Conservation (phyloP, 441 rosid species). For the Gossypium gossypioides region DNA sequence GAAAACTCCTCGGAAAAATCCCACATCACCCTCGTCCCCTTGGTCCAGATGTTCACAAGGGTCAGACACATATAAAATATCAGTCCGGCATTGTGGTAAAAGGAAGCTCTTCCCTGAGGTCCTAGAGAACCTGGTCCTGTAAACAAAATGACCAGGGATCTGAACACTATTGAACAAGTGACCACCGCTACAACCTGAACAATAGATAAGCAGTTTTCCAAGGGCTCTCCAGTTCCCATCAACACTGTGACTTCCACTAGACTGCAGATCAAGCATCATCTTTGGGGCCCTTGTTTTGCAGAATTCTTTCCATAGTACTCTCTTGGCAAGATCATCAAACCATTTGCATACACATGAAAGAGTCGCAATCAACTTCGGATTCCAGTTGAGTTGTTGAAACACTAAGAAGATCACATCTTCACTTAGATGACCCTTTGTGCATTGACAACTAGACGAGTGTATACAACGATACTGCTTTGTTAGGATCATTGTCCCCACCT, state of each 20-base stretch:
- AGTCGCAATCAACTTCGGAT: slow-evolving; percentile 74
- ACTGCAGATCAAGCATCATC: slow-evolving; percentile 84
- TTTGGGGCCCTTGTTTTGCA: slow-evolving; percentile 86
- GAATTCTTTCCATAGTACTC: slow-evolving; percentile 86
- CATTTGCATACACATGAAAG: slow-evolving; percentile 79
- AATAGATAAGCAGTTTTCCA: slow-evolving; percentile 80
- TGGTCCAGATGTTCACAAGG: slow-evolving; percentile 96
- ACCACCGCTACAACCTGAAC: slow-evolving; percentile 73
- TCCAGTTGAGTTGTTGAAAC: slow-evolving; percentile 84
- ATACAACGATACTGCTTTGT: slow-evolving; percentile 86
- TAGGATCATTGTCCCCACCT: slow-evolving; percentile 48
- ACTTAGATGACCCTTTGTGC: slow-evolving; percentile 83
- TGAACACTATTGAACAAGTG: slow-evolving; percentile 54
- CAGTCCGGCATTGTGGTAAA: slow-evolving; percentile 73
- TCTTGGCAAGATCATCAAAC: slow-evolving; percentile 91
- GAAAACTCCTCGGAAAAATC: slow-evolving; percentile 89
- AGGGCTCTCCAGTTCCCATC: slow-evolving; percentile 99
- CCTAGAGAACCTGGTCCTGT: slow-evolving; percentile 78
- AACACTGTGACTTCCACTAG: slow-evolving; percentile 82
- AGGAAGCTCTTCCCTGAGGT: slow-evolving; percentile 94
- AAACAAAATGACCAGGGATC: slow-evolving; percentile 85
- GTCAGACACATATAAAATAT: slow-evolving; percentile 83
- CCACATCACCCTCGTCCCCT: slow-evolving; percentile 93
- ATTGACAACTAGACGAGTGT: slow-evolving; percentile 85
- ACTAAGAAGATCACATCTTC: slow-evolving; percentile 76